Conservation (phyloP, 1,284 basidiomycete species). For the Ceratobasidium sp. region DNA sequence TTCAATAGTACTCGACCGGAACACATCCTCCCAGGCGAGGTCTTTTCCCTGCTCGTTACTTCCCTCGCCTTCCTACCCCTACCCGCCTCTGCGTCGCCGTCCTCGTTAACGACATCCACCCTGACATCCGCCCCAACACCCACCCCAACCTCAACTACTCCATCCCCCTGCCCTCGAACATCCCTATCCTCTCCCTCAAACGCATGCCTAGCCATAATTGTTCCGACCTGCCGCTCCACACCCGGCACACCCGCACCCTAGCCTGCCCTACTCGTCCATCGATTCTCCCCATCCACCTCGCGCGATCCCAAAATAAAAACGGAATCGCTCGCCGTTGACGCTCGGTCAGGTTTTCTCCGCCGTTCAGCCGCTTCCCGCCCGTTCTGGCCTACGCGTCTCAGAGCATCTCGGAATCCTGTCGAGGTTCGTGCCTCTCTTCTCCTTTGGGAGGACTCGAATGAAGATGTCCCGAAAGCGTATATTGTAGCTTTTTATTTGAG, state of each 20-base stretch:
- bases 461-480: conserved; percentile 72
- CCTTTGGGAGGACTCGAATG: conserved; percentile 59
- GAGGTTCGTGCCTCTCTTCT: conserved; percentile 21
- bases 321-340: conserved; percentile 22
- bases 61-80: conserved; percentile 50
- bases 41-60: conserved; percentile 53
- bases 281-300: conserved; percentile 21
- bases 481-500: conserved; percentile 88
- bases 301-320: too few relatives aligned
- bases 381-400: conserved; percentile 88
- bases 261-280: conserved; percentile 50
- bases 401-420: conserved; percentile 84
- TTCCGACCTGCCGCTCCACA: conserved; percentile 79
- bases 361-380: conserved; percentile 92
- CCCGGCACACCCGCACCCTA: conserved; percentile 59
- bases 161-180: conserved; percentile 51
- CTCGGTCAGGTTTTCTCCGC: conserved; percentile 77
- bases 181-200: conserved; percentile 77
- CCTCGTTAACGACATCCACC: conserved; percentile 52
- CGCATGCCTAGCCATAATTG: conserved; percentile 86
- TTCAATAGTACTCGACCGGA: conserved; percentile 48
- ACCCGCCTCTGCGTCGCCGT: conserved; percentile 41
- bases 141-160: conserved; percentile 65
- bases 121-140: conserved; percentile 49
- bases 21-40: conserved; percentile 64